Base-by-base conservation (phyloP, 352 stramenopile genomes). In the Thraustochytrium sp. region DNA sequence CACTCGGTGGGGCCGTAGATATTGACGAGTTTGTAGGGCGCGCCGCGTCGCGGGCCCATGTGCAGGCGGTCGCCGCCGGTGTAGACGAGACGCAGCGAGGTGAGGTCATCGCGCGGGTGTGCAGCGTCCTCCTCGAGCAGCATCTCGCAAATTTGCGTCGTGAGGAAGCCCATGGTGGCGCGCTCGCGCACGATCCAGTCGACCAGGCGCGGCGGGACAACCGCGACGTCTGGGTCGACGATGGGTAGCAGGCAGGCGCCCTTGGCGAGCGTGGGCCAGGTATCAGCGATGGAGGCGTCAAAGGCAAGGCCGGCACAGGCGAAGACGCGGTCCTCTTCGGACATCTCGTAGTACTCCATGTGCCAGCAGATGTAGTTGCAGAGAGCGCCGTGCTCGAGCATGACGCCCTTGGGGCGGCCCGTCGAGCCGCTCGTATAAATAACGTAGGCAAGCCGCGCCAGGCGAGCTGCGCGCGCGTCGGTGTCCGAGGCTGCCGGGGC, bases 401-500 rank as follows among this genome's bases (percentile, higher is more conserved):
- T 86, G 18, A 94, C 90, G 38, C 90, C 90, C 64, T 94, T 94
- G 9, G 90, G 90, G 21, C 87, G 84, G 4, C 89, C 90, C 40
- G 89, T 93, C 0, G 89, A 92, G 26, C 90, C 90, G 26, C 88
- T 91, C 4, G 90, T 93, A 78, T 92, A 93, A 34, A 93, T 87
- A 21, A 92, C 88, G 53, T 93, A 92, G 13, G 89, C 89, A 16
- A n/a, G n/a, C n/a, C n/a, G n/a, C n/a, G n/a, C n/a, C n/a, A n/a
- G n/a, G n/a, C n/a, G n/a, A n/a, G 42, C 5, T 49, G 42, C 42
- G 42, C 42, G 42, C 42, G 42, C 5, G 16, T 49, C 42, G 5
- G 42, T 49, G 42, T 5, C 42, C 16, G 5, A 5, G 42, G 5
- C 16, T n/a, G n/a, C n/a, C n/a, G n/a, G n/a, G n/a, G n/a, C n/a